These are phyloP conservation scores for Erysimum pusillum DNA, from an alignment of 441 rosid species.

Conservation along the genomic window DNA sequence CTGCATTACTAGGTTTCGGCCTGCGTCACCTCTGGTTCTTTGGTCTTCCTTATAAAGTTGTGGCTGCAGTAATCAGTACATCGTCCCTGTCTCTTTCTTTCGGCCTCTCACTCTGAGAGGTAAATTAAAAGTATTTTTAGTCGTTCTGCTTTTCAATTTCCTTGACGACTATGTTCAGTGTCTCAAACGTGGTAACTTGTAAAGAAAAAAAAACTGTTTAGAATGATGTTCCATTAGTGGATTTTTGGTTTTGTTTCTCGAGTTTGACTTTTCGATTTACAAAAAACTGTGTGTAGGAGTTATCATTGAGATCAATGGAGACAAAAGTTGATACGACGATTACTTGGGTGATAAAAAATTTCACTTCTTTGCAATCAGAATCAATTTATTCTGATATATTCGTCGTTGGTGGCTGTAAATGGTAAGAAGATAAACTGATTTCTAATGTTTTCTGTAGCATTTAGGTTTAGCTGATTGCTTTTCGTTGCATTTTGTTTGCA, in stretches of 20 bases:
- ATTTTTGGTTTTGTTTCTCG: background rate
- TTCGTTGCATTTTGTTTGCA: background rate
- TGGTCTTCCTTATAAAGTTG: background rate
- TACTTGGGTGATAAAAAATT: slow-evolving; percentile 61
- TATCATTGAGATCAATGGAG: background rate
- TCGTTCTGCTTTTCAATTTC: background rate
- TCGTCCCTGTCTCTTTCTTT: too few relatives aligned
- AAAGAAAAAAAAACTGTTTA: background rate
- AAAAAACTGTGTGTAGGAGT: background rate
- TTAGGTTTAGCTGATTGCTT: background rate
- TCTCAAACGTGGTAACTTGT: background rate
- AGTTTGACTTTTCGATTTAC: background rate
- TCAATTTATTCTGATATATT: slow-evolving; percentile 60
- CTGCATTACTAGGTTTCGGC: too few relatives aligned
- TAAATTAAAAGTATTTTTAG: too few relatives aligned
- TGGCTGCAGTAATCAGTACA: background rate
- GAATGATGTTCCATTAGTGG: background rate
- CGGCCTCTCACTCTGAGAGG: background rate
- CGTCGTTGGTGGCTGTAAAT: slow-evolving; percentile 56
- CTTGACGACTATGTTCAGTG: background rate
- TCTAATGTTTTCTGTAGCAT: background rate
- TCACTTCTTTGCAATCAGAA: slow-evolving; percentile 52
- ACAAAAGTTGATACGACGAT: slow-evolving; percentile 33
- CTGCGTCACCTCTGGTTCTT: too few relatives aligned
- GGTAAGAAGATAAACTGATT: slow-evolving; percentile 43